phyloP scores from a whole-genome alignment of 1,139 yeast genomes.

The Lizanozyma gosingica region DNA sequence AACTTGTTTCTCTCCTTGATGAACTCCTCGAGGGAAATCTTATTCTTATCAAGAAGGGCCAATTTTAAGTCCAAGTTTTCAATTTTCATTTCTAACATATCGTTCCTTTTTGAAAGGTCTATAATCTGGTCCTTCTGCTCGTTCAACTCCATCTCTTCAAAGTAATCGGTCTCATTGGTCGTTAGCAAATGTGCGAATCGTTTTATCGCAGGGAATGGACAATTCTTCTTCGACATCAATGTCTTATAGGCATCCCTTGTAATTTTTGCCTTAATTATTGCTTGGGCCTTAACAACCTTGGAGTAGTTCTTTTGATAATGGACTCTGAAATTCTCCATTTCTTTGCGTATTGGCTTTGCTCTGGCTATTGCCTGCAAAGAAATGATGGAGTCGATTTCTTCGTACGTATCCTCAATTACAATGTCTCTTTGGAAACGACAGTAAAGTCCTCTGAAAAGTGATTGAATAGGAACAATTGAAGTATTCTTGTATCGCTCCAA shows the following conservation, averaged over 20 bases:
- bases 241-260: constrained; percentile 70
- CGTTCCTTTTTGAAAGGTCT: constrained; percentile 55
- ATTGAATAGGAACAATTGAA: constrained; percentile 23
- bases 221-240: constrained; percentile 59
- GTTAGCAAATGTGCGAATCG: constrained; percentile 72
- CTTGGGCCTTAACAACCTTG: constrained; percentile 64
- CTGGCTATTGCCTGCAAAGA: constrained; percentile 43
- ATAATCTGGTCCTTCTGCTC: constrained; percentile 59
- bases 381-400: constrained; percentile 28
- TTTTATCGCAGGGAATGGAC: constrained; percentile 69
- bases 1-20: constrained; percentile 44
- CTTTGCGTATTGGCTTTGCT: constrained; percentile 32
- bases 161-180: constrained; percentile 66
- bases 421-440: constrained; percentile 42
- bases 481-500: constrained; percentile 15
- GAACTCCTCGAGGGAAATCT: constrained; percentile 70
- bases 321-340: constrained; percentile 28
- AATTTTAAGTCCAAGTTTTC: constrained; percentile 78
- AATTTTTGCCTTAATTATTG: constrained; percentile 57
- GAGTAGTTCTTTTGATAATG: constrained; percentile 50
- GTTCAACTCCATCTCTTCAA: constrained; percentile 66
- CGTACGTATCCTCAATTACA: constrained; percentile 44
- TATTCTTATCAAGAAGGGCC: constrained; percentile 68
- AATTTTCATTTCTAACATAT: constrained; percentile 60
- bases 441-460: constrained; percentile 31